A percentile compares a stretch with the other conserved stretches of the same genome.
Evolutionary conservation across 257 asterid species (phyloP).

Genomic region (Datura wrightii): DNA sequence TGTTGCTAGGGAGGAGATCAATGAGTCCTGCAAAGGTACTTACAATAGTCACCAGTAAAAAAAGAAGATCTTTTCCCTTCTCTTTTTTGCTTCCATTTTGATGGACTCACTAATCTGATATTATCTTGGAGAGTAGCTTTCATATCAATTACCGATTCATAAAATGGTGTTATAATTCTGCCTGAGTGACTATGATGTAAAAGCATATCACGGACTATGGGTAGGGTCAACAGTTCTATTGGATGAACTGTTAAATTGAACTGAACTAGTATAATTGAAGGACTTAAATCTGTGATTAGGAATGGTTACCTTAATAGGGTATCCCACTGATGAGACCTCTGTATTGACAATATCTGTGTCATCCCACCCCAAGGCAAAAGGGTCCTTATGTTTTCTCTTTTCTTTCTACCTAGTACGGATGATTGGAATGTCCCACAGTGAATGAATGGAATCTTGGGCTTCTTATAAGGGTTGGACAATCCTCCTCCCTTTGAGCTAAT

Average conservation of each 20-base stretch:
- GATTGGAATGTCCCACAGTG: no score
- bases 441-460: no score
- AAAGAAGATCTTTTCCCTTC: neutral
- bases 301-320: neutral
- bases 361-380: neutral
- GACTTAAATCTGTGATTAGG: neutral
- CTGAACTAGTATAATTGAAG: neutral
- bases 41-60: neutral
- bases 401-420: neutral
- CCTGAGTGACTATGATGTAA: neutral
- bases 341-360: neutral
- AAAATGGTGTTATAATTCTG: neutral
- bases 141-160: neutral
- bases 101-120: neutral
- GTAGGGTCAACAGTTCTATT: neutral
- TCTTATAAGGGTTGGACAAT: no score
- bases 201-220: neutral
- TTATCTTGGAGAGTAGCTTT: neutral
- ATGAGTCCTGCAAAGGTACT: constrained; percentile 12
- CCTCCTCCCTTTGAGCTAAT: no score
- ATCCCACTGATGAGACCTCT: neutral
- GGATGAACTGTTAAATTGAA: constrained; percentile 7
- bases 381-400: neutral
- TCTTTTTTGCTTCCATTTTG: neutral
- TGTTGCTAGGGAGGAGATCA: constrained; percentile 9